Percentiles rank a stretch among this genome's conserved stretches.
phyloP scores from a whole-genome alignment of 2,329 filamentous ascomycete genomes.

The Diaporthe citrichinensis region DNA sequence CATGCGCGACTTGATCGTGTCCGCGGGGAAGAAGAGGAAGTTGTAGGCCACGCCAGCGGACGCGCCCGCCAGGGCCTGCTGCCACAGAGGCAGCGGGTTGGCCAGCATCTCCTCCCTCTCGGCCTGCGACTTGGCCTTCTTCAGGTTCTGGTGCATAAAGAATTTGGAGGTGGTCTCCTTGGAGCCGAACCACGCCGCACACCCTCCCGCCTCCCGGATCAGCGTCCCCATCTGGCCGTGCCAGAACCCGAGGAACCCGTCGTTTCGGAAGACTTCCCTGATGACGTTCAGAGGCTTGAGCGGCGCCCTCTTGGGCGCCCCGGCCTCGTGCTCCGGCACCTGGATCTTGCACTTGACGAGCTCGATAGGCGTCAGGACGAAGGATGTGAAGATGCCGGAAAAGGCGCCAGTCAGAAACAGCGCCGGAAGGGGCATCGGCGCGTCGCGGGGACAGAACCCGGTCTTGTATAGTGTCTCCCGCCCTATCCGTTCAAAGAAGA shows the following conservation, averaged over 20 bases:
- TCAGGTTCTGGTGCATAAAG: constrained; percentile 73
- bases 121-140: constrained; percentile 53
- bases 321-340: constrained; percentile 69
- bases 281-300: constrained; percentile 81
- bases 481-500: constrained; percentile 88
- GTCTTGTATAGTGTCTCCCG: constrained; percentile 73
- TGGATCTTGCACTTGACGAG: constrained; percentile 99
- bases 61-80: constrained; percentile 90
- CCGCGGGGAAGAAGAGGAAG: constrained; percentile 96
- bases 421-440: constrained; percentile 79
- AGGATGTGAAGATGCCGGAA: constrained; percentile 88
- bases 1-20: constrained; percentile 98
- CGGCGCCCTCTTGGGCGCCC: constrained; percentile 56
- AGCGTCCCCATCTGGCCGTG: constrained; percentile 93
- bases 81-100: constrained; percentile 80
- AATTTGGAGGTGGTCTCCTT: constrained; percentile 85
- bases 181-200: constrained; percentile 93
- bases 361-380: constrained; percentile 94
- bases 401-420: constrained; percentile 87
- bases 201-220: constrained; percentile 93
- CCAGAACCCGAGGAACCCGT: constrained; percentile 92
- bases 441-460: constrained; percentile 63
- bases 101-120: constrained; percentile 59
- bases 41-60: constrained; percentile 95
- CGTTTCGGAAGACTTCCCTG: constrained; percentile 82